Conservation (phyloP, 306 rosid species). For the Cucumis cinereus region DNA sequence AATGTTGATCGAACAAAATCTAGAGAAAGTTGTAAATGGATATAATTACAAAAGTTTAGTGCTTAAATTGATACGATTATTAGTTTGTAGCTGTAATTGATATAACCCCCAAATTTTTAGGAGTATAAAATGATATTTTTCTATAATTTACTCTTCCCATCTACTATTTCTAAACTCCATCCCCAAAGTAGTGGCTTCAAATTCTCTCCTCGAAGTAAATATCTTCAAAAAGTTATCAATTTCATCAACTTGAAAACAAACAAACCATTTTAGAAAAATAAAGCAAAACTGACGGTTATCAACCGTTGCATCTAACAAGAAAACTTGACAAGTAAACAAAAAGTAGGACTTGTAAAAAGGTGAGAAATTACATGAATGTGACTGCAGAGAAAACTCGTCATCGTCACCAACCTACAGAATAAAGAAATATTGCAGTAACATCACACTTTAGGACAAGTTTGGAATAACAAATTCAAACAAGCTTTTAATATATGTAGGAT, state of each 20-base stretch:
- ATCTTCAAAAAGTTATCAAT: background rate
- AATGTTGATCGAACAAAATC: too few relatives aligned
- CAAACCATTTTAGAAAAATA: background rate
- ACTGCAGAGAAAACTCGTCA: conserved; percentile 36
- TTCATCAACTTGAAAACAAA: background rate
- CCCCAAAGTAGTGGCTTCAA: background rate
- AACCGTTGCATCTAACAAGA: background rate
- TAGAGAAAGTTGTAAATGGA: too few relatives aligned
- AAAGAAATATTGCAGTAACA: conserved; percentile 9
- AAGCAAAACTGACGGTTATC: background rate
- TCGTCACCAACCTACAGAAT: conserved; percentile 50
- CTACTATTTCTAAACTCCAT: background rate
- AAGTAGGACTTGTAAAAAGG: background rate
- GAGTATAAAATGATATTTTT: too few relatives aligned
- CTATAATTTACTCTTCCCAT: background rate
- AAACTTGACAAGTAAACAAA: background rate
- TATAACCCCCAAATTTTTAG: too few relatives aligned
- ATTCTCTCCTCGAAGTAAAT: background rate
- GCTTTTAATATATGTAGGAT: background rate
- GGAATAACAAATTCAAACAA: too few relatives aligned
- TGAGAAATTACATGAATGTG: conserved; percentile 55
- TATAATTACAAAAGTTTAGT: too few relatives aligned
- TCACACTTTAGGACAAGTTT: too few relatives aligned
- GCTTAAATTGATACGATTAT: too few relatives aligned
- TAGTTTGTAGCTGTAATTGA: too few relatives aligned